phyloP scores from a whole-genome alignment of 1,284 basidiomycete genomes.

The Boletus semigastroideus region DNA sequence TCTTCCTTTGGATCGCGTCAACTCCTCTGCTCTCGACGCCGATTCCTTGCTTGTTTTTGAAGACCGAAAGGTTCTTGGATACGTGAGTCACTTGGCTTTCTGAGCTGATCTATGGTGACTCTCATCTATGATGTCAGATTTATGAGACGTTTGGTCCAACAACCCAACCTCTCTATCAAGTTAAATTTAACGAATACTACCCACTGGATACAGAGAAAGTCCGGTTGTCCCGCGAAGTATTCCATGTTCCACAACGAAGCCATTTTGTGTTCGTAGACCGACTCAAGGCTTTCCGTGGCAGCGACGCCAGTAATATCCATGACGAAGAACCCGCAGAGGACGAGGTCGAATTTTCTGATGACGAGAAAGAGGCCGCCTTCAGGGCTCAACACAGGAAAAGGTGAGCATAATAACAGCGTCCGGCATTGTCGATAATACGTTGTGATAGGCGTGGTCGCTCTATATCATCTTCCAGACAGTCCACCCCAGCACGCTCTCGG shows the following conservation, averaged over 20 bases:
- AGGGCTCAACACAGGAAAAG: slow-evolving; percentile 56
- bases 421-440: slow-evolving; percentile 7
- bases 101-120: background rate
- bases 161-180: slow-evolving; percentile 78
- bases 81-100: slow-evolving; percentile 50
- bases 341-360: slow-evolving; percentile 88
- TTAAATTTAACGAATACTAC: slow-evolving; percentile 63
- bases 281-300: slow-evolving; percentile 69
- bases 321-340: slow-evolving; percentile 87
- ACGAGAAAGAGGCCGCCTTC: slow-evolving; percentile 78
- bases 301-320: slow-evolving; percentile 89
- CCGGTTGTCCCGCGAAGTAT: slow-evolving; percentile 58
- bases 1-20: slow-evolving; percentile 40
- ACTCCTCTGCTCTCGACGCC: slow-evolving; percentile 65
- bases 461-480: slow-evolving; percentile 50
- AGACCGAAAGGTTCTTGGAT: slow-evolving; percentile 79
- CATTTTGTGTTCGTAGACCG: slow-evolving; percentile 75
- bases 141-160: slow-evolving; percentile 93
- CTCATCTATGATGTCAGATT: slow-evolving; percentile 47
- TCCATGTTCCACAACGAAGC: slow-evolving; percentile 75
- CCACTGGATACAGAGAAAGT: slow-evolving; percentile 58
- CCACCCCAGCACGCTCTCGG: slow-evolving; percentile 54
- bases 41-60: slow-evolving; percentile 87
- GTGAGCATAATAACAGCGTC: slow-evolving; percentile 36
- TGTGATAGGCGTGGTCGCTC: slow-evolving; percentile 50